Evolutionary conservation across 1,139 yeast species (phyloP), one percentile per base, ranked within the genome.

Genomic region (Candida pseudocylindracea): DNA sequence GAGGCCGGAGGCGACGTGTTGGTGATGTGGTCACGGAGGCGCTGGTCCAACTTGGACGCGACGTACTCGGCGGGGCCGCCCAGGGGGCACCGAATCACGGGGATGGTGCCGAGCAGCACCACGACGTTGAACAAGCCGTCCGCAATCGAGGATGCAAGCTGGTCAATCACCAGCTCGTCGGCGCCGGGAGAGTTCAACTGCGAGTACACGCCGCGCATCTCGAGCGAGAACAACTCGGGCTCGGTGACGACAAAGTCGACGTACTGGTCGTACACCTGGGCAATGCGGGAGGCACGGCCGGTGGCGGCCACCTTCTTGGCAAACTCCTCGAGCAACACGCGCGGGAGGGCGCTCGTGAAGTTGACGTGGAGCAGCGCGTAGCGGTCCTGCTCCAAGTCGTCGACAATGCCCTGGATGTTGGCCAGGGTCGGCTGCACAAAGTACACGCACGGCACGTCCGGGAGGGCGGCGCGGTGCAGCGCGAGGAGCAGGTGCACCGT

Each of bases 1-100:
- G 45, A 46, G 2, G 85, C 60, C 20, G 6, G 6, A 4, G 20
- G 20, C 20, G 20, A 15, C 20, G 20, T 15, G 46, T 81, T 83
- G 36, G 76, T 63, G 32, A 81, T 74, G 48, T 80, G 76, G 45
- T 88, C 94, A 36, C 96, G 64, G 36, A 88, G 57, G 45, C 71
- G 74, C 42, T 69, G 65, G 44, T 91, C 95, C 39, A 88, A 60
- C 45, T 75, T 80, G 40, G 75, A 76, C 2, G 96, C 93, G 26
- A 88, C 78, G 47, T 83, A 66, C 48, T 88, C 96, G 1, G 96
- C 95, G 0, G 99, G 93, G 2, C 95, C 94, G 34, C 92, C 91
- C 34, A 76, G 63, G 31, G 91, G 85, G 33, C 94, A 76, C 43
- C 99, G 67, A 38, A 88, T 81, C 34, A 88, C 72, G 2, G 99